Conservation (phyloP, 1,284 basidiomycete genomes). For the Xanthoconium separans region DNA sequence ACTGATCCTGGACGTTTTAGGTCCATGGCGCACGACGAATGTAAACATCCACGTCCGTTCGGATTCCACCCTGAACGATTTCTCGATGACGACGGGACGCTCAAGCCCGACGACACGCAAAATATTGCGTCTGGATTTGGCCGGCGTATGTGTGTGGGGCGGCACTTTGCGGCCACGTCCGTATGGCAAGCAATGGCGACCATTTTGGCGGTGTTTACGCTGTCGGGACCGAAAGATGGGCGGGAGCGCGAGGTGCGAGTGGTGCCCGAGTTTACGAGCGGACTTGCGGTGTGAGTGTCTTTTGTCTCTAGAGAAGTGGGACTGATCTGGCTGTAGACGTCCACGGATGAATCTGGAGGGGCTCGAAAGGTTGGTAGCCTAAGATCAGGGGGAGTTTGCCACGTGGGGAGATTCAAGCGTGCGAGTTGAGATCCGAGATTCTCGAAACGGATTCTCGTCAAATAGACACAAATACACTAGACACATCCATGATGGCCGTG, state of each 20-base stretch:
- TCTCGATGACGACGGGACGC: conserved; percentile 15
- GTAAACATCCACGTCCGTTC: conserved; percentile 14
- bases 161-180: conserved; percentile 18
- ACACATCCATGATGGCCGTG: too few relatives aligned
- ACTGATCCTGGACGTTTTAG: neutral
- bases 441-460: too few relatives aligned
- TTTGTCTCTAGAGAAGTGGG: neutral
- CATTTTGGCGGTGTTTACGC: conserved; percentile 13
- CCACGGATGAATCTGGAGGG: conserved; percentile 8
- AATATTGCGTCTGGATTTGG: conserved; percentile 23
- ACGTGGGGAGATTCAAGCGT: too few relatives aligned
- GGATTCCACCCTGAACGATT: conserved; percentile 21
- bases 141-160: conserved; percentile 18
- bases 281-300: conserved; percentile 5
- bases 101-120: conserved; percentile 16
- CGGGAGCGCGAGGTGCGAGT: conserved; percentile 9
- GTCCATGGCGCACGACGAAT: conserved; percentile 21
- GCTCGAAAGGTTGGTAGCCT: conserved; percentile 11
- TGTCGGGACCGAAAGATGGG: conserved; percentile 7
- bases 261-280: conserved; percentile 10
- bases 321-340: conserved; percentile 5
- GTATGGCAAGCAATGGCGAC: conserved; percentile 19
- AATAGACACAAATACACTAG: too few relatives aligned
- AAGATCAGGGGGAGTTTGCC: too few relatives aligned
- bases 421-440: too few relatives aligned